Evolutionary conservation across 1,284 basidiomycete species (phyloP), one percentile per base, ranked within the genome.

Genomic region (Austropuccinia psidii): DNA sequence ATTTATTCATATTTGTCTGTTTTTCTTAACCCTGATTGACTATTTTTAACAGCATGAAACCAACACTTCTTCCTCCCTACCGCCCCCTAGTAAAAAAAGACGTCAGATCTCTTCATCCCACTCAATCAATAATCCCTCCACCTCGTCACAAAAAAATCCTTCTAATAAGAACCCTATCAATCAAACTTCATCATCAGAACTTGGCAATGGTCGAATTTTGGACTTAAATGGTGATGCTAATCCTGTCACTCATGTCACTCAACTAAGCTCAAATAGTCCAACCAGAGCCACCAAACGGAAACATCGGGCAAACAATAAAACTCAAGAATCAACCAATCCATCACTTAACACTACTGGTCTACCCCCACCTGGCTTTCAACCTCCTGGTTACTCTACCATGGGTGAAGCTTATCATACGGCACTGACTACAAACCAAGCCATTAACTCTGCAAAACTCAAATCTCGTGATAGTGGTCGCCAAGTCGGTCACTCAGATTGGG

Each of bases 361-460:
- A 45, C 70, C 70, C 50, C 70, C 61, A 6, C 70, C 61, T 35
- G 70, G 70, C 27, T 73, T 73, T 49, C 61, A 60, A 39, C 70
- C 70, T 21, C 37, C 47, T 19, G 70, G 70, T 33, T 73, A 37
- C 35, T 35, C 58, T n/a, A 64, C 61, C 15, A 64, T 73, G 8
- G 70, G 70, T 35, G 70, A 64, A 35, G 70, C 70, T n/a, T 73
- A 73, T 52, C 50, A 64, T 64, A 41, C 70, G 13, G 60, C 70
- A 35, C 41, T 45, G 17, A 55, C 52, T 37, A 62, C 70, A 21
- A 64, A 73, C 24, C 70, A 62, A 24, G 13, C 62, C 45, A 43
- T 64, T 19, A 61, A 47, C n/a, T 11, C 24, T 33, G 49, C 27
- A 11, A 65, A 37, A 19, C 39, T 47, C 45, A 54, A 64, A 49